Evolutionary conservation across 441 rosid genomes (phyloP), one percentile per base, ranked within the genome.

Genomic region (Gossypium laxum): DNA sequence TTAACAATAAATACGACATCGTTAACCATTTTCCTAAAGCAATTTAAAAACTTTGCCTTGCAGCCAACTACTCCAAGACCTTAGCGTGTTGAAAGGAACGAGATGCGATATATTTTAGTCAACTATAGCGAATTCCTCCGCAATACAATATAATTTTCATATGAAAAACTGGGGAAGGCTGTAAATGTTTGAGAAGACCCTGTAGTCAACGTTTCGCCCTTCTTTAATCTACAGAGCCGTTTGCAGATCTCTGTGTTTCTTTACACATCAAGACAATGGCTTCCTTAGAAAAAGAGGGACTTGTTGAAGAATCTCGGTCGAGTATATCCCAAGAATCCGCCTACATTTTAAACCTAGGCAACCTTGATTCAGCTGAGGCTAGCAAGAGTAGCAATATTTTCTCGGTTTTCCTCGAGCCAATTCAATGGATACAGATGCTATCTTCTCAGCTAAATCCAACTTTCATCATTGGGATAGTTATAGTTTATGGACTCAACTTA

Each of bases 401-500:
- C 57, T 81, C 81, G 5, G 15, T 87, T 58, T 51, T 89, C 61
- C 75, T 84, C 57, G 88, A 88, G 67, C 96, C 93, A 7, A 67
- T 82, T 68, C 89, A 83, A 81, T 91, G 96, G 97, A 78, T 88
- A 11, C 83, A 78, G 74, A 88, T 88, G 92, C 83, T 91, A 0
- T 80, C 88, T 72, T 77, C 82, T 69, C 79, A 43, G 12, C 45
- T 70, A 10, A 58, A 70, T 2, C 65, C 73, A 22, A 70, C 66
- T 24, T 71, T 71, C 86, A 78, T 88, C 62, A 32, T 86, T 1
- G 91, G 89, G 30, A 82, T 89, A 63, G 67, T 88, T 62, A 43
- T 87, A 43, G 96, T 89, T 2, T 91, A 91, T 62, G 97, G 97
- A 41, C 72, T 91, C 41, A 85, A 84, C 84, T 91, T 86, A 78